Conservation (phyloP, 2,329 filamentous ascomycete species). For the Corynespora cassiicola region DNA sequence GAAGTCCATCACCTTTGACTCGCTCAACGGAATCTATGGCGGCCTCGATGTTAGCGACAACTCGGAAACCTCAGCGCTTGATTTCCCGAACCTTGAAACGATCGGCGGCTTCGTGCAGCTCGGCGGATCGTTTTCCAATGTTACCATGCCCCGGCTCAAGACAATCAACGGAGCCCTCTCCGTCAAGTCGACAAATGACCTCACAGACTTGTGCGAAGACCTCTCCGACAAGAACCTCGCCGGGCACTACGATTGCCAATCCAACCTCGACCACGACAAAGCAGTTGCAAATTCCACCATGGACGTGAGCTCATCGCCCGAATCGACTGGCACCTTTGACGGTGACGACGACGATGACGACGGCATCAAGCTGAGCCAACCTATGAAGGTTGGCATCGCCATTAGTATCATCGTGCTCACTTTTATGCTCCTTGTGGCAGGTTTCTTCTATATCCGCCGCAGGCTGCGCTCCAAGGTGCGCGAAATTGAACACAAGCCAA, state of each 20-base stretch:
- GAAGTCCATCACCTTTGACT: slow-evolving; percentile 12
- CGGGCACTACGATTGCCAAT: slow-evolving; percentile 24
- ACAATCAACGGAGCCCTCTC: slow-evolving; percentile 20
- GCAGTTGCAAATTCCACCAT: not conserved
- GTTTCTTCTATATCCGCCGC: slow-evolving; percentile 14
- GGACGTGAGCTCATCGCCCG: not conserved
- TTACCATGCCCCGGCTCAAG: slow-evolving; percentile 24
- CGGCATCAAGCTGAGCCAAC: slow-evolving; percentile 2
- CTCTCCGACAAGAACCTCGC: slow-evolving; percentile 10
- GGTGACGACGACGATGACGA: not conserved
- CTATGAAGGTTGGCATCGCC: slow-evolving; percentile 15
- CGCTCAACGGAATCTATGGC: slow-evolving; percentile 19
- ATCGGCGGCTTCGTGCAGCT: slow-evolving; percentile 25
- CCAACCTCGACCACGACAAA: slow-evolving; percentile 15
- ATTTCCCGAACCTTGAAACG: slow-evolving; percentile 19
- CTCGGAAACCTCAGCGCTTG: slow-evolving; percentile 1
- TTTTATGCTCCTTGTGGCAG: slow-evolving; percentile 4
- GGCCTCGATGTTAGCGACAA: slow-evolving; percentile 20
- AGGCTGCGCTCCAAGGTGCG: slow-evolving; percentile 16
- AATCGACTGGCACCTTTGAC: not conserved
- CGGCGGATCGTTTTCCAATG: slow-evolving; percentile 20
- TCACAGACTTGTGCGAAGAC: slow-evolving; percentile 17
- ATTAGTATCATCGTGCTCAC: slow-evolving; percentile 11
- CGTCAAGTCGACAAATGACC: slow-evolving; percentile 20
- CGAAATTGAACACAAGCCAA: slow-evolving; percentile 8